A percentile compares a stretch with the other conserved stretches of the same genome.
phyloP scores from a whole-genome alignment of 257 asterid species.

The Lantana camara region DNA sequence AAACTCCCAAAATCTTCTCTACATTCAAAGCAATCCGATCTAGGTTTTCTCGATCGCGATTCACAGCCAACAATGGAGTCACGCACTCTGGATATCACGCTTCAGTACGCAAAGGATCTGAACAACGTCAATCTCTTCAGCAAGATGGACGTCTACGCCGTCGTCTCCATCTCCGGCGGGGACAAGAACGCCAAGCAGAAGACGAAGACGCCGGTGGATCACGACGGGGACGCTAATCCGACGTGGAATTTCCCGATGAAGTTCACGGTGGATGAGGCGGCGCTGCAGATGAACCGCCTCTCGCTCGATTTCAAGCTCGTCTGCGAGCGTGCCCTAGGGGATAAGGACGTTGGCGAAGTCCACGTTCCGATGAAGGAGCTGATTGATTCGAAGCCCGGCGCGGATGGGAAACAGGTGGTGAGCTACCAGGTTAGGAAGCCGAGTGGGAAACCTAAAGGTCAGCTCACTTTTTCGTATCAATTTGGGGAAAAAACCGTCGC shows the following conservation, averaged over 20 bases:
- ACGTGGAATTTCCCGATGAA: slow-evolving; percentile 72
- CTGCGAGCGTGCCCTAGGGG: slow-evolving; percentile 75
- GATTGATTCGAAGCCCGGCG: slow-evolving; percentile 46
- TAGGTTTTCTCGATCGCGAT: slow-evolving; percentile 7
- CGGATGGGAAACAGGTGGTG: slow-evolving; percentile 47
- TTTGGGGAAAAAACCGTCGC: slow-evolving; percentile 47
- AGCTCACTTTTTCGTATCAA: slow-evolving; percentile 62
- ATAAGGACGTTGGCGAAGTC: slow-evolving; percentile 82
- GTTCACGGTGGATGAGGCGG: slow-evolving; percentile 72
- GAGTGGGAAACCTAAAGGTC: slow-evolving; percentile 80
- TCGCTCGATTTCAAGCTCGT: slow-evolving; percentile 61
- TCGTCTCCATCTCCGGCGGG: slow-evolving; percentile 68
- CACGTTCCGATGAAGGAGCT: slow-evolving; percentile 74
- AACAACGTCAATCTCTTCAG: slow-evolving; percentile 69
- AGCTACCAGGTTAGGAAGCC: slow-evolving; percentile 87
- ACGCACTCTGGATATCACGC: slow-evolving; percentile 58
- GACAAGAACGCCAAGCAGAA: slow-evolving; percentile 49
- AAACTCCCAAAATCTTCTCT: neutral
- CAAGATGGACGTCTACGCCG: slow-evolving; percentile 81
- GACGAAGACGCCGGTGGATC: slow-evolving; percentile 58
- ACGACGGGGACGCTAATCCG: slow-evolving; percentile 68
- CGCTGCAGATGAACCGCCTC: slow-evolving; percentile 58
- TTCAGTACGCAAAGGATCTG: slow-evolving; percentile 60
- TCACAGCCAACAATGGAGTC: slow-evolving; percentile 51
- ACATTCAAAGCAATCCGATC: neutral